Percentiles rank a stretch among this genome's conserved stretches.
Conservation (phyloP, 257 asterid genomes). For the Nicotiana otophora region DNA sequence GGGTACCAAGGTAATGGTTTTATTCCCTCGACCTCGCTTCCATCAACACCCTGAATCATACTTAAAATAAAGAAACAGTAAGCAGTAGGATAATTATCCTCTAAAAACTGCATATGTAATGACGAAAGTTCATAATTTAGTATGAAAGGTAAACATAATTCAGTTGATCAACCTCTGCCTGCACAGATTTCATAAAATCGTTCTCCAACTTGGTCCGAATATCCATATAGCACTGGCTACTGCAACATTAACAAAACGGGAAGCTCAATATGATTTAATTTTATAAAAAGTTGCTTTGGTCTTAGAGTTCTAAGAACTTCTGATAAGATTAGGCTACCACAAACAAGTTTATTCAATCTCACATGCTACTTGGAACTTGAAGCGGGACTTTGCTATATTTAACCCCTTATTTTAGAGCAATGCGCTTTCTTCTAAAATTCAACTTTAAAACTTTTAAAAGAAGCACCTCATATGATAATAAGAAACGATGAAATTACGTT, state of each 20-base stretch:
- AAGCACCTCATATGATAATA: background rate
- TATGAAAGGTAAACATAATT: background rate
- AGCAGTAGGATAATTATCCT: background rate
- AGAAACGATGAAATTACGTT: background rate
- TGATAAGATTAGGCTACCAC: background rate
- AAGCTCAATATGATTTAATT: background rate
- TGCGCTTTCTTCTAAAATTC: background rate
- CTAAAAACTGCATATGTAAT: background rate
- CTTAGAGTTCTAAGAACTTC: background rate
- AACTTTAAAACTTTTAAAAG: background rate
- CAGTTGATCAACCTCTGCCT: conserved; percentile 64
- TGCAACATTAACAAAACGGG: conserved; percentile 31
- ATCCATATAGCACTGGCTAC: conserved; percentile 75
- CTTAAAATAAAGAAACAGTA: background rate
- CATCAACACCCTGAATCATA: conserved; percentile 58
- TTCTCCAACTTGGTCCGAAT: conserved; percentile 72
- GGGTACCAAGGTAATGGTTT: conserved; percentile 96
- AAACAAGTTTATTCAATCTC: background rate
- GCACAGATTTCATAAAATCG: conserved; percentile 71
- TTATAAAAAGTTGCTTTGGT: background rate
- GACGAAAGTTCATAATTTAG: background rate
- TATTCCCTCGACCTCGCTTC: conserved; percentile 67
- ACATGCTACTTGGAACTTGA: background rate
- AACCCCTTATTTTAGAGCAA: background rate
- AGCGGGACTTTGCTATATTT: background rate